phyloP scores from a whole-genome alignment of 805 yeast species.

The Candida ulmi region DNA sequence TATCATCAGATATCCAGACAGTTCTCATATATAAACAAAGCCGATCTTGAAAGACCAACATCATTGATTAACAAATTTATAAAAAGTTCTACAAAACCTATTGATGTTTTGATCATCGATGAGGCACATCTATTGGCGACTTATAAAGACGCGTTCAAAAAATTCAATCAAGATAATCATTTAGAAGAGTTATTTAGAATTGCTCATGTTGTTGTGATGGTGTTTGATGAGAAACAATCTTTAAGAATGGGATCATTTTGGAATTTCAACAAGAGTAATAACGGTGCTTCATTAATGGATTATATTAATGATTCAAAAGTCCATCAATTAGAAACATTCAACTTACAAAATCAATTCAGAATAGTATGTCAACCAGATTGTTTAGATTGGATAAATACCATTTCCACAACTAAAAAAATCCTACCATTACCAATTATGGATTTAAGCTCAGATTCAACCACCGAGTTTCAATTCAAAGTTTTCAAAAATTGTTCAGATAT shows the following conservation, averaged over 20 bases:
- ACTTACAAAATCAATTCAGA: slow-evolving; percentile 35
- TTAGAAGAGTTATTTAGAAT: slow-evolving; percentile 33
- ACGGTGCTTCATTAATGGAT: slow-evolving; percentile 31
- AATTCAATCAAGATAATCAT: slow-evolving; percentile 39
- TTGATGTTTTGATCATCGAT: slow-evolving; percentile 38
- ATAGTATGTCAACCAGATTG: slow-evolving; percentile 35
- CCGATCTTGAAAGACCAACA: slow-evolving; percentile 41
- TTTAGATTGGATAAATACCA: slow-evolving; percentile 32
- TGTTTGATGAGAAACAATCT: slow-evolving; percentile 41
- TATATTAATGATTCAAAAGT: background rate
- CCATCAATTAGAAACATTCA: slow-evolving; percentile 14
- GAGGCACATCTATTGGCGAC: slow-evolving; percentile 42
- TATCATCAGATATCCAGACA: slow-evolving; percentile 33
- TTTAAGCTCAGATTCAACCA: background rate
- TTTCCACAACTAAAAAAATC: slow-evolving; percentile 30
- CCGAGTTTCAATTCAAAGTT: slow-evolving; percentile 28
- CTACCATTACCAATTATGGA: slow-evolving; percentile 28
- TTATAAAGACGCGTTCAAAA: slow-evolving; percentile 38
- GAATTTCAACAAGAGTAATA: slow-evolving; percentile 21
- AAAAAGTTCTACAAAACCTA: slow-evolving; percentile 5
- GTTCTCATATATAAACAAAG: slow-evolving; percentile 31
- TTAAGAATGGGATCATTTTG: slow-evolving; percentile 42
- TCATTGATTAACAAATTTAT: slow-evolving; percentile 32
- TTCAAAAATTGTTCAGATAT: slow-evolving; percentile 38
- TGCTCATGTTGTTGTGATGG: slow-evolving; percentile 34